Base-by-base conservation (phyloP, 345 rosid species). In the Citrus australasica region DNA sequence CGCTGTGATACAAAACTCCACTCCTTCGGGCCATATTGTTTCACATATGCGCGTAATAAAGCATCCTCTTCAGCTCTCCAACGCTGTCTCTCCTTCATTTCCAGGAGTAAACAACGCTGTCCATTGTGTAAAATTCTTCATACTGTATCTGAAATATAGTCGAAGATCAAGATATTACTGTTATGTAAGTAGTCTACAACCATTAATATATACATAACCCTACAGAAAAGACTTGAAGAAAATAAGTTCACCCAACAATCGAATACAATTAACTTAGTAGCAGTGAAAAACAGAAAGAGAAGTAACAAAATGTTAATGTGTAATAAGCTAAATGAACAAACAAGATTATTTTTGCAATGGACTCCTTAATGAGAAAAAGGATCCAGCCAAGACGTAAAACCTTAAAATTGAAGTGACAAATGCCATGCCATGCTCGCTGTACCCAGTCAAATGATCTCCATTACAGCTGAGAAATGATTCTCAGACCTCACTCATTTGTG, bases 31-130 rank as follows among this genome's bases (percentile, higher is more conserved):
- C 98, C 99, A 79, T 92, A 92, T 77, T 94, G 98, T 74, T 92
- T 94, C 25, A 94, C 99, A 75, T 97, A 94, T 24, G 98, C 90
- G 75, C 90, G 86, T 84, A 97, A 78, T 35, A 97, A 84, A 69
- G 94, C 89, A 82, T 94, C 99, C 87, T 94, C 98, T 89, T 97
- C 99, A 90, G 92, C 83, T 85, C 93, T 91, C 99, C 99, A 97
- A 76, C 98, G 96, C 88, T 97, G 99, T 85, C 98, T 97, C 88
- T 97, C 98, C 90, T 92, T 97, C 99, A 97, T 97, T 86, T 91
- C 96, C 92, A 84, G 78, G 74, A 69, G 85, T 77, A 86, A 64
- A 83, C 84, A 80, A 88, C 90, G 75, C 90, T 84, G 66, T 84
- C 97, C 94, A 92, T 89, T 79, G 86, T 87, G 87, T 79, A 63